Base-by-base conservation (phyloP, 2,329 filamentous ascomycete species). In the Septoria linicola region DNA sequence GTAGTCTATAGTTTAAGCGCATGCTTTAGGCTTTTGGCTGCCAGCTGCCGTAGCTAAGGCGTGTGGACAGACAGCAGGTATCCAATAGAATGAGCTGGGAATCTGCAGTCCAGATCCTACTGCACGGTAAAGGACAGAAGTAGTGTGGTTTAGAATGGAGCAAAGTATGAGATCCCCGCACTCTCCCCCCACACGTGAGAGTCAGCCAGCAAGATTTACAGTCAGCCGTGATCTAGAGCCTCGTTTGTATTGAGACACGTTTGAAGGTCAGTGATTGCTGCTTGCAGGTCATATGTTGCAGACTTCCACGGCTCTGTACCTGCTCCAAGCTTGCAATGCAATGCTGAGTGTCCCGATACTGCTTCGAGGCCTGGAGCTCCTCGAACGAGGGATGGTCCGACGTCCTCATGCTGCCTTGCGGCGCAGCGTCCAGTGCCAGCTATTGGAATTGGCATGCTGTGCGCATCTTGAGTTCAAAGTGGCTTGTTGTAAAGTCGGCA, bases 61-160 rank as follows among this genome's bases (percentile, higher is more conserved):
- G 23, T 23, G 32, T 16, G 20, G 17, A 16, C 8, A n/a, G 20
- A 23, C 27, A 8, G 20, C 10, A 27, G 19, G 17, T 13, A 14
- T 20, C 47, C 47, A 49, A 42, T 42, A 32, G 27, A 8, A 14
- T 31, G 23, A 16, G n/a, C 16, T 30, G 27, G 17, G 25, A 16
- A 17, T 35, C 25, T 35, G 25, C 32, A 37, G 7, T 19, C 50
- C 34, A 35, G 25, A 44, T 30, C 27, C 44, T 41, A 19, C 23
- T 4, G 8, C 13, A 48, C 51, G 51, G 51, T 21, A 53, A 53
- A 53, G 45, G 39, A 48, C 51, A 36, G 34, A 53, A 43, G 41
- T 23, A 49, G 51, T 43, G n/a, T 53, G 44, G 51, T 27, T 14
- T 44, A n/a, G 20, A 17, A 19, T 19, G 45, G 31, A 35, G 30